Evolutionary conservation across 495 filamentous ascomycete species (phyloP), one percentile per base, ranked within the genome.

Genomic region (Penicillium canariense): DNA sequence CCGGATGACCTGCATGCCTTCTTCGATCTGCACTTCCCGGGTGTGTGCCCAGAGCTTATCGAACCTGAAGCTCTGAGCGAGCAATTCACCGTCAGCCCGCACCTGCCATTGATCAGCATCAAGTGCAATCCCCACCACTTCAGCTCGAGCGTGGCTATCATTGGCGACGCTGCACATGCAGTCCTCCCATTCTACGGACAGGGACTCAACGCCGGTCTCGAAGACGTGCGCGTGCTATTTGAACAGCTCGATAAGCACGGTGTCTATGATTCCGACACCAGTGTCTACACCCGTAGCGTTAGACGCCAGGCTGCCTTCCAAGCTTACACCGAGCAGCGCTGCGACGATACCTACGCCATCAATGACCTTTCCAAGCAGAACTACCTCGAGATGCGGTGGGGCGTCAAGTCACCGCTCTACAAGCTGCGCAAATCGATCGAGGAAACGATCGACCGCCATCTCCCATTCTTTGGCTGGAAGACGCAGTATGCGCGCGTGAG

Each of bases 151-250:
- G 88, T 77, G 20, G 89, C 95, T 48, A 89, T 98, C 53, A 61
- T 98, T 36, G 94, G 94, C 45, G 94, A 98, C 63, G 91, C 94
- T 20, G 94, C 94, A 6, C 95, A 98, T 71, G 95, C 94, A 43
- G 96, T 98, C 82, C 90, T 98, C 0, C 94, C 95, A 1, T 98
- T 97, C 76, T 89, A 94, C 72, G 87, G 88, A 18, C 87, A 97
- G 63, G 87, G 90, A 43, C 88, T 95, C 77, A 91, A 98, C 68
- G 83, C 94, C 17, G 85, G 90, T 2, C 80, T 98, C 50, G 87
- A 94, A 68, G 85, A 96, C 67, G 84, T 94, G 28, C 78, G 85
- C n/a, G 81, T 92, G 35, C 81, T 97, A 10, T 88, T 96, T 63
- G 78, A 86, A 36, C 61, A 80, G 22, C 80, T 93, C 26, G 87